Base-by-base conservation (phyloP, 2,329 filamentous ascomycete species). In the Cyphellophora europaea region DNA sequence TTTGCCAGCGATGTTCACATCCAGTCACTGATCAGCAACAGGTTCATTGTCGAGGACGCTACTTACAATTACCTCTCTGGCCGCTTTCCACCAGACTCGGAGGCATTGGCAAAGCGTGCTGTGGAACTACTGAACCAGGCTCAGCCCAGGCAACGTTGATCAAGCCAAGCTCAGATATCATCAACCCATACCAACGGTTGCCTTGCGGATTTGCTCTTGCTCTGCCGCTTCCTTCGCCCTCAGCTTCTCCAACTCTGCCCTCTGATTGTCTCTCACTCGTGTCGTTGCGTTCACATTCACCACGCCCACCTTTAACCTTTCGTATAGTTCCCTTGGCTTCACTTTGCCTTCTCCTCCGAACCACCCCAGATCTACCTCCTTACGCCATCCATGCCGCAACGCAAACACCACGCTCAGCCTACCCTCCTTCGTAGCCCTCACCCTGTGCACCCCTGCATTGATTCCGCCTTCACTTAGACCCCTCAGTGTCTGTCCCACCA, bases 41-140 rank as follows among this genome's bases (percentile, higher is more conserved):
- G 31, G 5, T 41, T 71, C 36, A 61, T 68, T 1, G 63, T 69
- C 3, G 58, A 67, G 45, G 68, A 72, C 33, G 39, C 38, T 10
- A 40, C 28, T 3, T 48, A 45, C 28, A 47, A 47, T 17, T 49
- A 47, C 23, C 30, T 49, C 5, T 45, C 38, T 5, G 44, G 37
- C 11, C 39, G 44, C 10, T 48, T 42, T 33, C 44, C 44, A 10
- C 44, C 44, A 11, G 46, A 49, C 27, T 36, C 42, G n/a, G 30
- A 39, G 19, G 17, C 23, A 14, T 30, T 44, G 14, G 42, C 33
- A n/a, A 32, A 32, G 14, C 35, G 32, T 35, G 39, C 30, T 6
- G 40, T 42, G 5, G 31, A 12, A n/a, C n/a, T n/a, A n/a, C n/a
- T n/a, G n/a, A n/a, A n/a, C n/a, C n/a, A n/a, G n/a, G n/a, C n/a